Evolutionary conservation across 2,329 filamentous ascomycete genomes (phyloP).

Genomic region (Neonectria ditissima): DNA sequence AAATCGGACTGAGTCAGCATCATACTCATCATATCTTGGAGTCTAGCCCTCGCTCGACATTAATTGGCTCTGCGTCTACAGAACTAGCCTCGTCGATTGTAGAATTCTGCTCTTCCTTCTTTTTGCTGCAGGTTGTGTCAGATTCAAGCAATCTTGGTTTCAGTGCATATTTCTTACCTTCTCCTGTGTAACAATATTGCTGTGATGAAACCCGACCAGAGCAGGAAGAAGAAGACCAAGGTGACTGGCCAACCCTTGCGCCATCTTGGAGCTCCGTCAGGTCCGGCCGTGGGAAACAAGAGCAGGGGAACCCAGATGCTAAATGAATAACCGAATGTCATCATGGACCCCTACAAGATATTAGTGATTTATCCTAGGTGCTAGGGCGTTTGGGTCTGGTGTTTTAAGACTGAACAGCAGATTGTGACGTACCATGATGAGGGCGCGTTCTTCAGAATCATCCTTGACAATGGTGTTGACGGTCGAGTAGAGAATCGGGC

Average conservation of each 20-base stretch:
- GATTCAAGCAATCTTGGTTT: not conserved
- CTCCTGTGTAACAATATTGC: not conserved
- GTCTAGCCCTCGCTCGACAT: not conserved
- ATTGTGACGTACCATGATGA: slow-evolving; percentile 4
- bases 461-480: slow-evolving; percentile 4
- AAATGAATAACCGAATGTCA: slow-evolving; percentile 2
- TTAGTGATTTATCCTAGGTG: too few species aligned
- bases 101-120: not conserved
- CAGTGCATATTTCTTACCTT: not conserved
- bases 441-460: slow-evolving; percentile 2
- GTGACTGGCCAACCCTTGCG: not conserved
- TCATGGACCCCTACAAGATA: not conserved
- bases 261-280: not conserved
- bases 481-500: not conserved
- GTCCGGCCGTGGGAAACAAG: not conserved
- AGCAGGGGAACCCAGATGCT: slow-evolving; percentile 1
- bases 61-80: not conserved
- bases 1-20: not conserved
- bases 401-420: not conserved
- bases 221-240: not conserved
- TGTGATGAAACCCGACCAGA: not conserved
- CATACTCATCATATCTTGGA: not conserved
- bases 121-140: not conserved
- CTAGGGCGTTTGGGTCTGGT: too few species aligned
- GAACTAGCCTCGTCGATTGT: not conserved